phyloP scores from a whole-genome alignment of 306 rosid genomes.

The Medicago lupulina region DNA sequence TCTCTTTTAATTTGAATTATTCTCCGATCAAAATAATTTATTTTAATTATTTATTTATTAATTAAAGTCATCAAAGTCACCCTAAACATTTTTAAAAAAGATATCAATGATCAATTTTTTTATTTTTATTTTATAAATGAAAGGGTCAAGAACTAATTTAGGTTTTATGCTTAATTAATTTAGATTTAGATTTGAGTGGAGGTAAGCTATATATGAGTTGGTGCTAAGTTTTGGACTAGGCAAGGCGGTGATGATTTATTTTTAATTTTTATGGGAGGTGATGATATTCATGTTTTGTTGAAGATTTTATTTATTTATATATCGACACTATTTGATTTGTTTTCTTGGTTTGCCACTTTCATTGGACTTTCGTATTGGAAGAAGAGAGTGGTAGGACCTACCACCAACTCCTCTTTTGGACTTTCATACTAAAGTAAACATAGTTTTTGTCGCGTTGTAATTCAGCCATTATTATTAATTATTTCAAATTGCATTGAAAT shows the following conservation, averaged over 20 bases:
- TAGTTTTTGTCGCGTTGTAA: conserved; percentile 38
- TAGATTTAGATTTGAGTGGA: not conserved
- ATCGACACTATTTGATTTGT: not conserved
- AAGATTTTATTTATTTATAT: not conserved
- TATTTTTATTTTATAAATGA: not conserved
- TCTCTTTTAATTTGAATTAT: too few species aligned
- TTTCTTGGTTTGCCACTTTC: conserved; percentile 25
- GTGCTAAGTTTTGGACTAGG: not conserved
- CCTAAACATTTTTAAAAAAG: too few species aligned
- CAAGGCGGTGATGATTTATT: not conserved
- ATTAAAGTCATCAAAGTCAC: too few species aligned
- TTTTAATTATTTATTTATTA: too few species aligned
- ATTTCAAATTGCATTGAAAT: conserved; percentile 10
- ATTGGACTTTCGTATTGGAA: conserved; percentile 1
- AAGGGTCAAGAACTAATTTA: not conserved
- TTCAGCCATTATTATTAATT: not conserved
- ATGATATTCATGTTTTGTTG: not conserved
- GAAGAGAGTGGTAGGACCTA: conserved; percentile 47
- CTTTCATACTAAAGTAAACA: conserved; percentile 45
- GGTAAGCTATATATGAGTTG: not conserved
- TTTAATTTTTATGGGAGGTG: too few species aligned
- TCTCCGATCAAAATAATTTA: too few species aligned
- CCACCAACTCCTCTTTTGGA: conserved; percentile 43
- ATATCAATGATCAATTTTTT: too few species aligned
- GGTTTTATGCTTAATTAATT: not conserved